phyloP scores from a whole-genome alignment of 2,329 filamentous ascomycete species.

The Cladosporium oxysporum region DNA sequence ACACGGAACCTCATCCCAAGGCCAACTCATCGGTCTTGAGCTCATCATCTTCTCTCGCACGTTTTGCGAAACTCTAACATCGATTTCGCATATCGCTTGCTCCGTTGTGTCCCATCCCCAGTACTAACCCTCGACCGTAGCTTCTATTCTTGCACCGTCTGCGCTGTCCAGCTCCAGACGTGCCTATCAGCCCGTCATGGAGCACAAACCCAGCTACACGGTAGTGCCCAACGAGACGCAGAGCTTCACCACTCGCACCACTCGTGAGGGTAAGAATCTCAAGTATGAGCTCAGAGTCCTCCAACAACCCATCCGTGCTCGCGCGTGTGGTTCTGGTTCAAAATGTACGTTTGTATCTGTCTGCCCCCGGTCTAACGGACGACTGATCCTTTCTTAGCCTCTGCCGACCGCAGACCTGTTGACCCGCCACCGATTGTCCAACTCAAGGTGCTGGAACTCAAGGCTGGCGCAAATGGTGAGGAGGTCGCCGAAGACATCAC shows the following conservation, averaged over 20 bases:
- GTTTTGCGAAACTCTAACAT: slow-evolving; percentile 4
- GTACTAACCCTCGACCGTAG: slow-evolving; percentile 4
- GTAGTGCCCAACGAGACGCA: slow-evolving; percentile 61
- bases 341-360: slow-evolving; percentile 69
- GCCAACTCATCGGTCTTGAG: slow-evolving; percentile 15
- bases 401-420: slow-evolving; percentile 85
- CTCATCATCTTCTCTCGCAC: slow-evolving; percentile 7
- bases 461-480: slow-evolving; percentile 45
- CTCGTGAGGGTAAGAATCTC: slow-evolving; percentile 73
- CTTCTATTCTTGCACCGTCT: background rate
- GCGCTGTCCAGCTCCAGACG: slow-evolving; percentile 1
- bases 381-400: slow-evolving; percentile 53
- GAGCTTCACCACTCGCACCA: slow-evolving; percentile 58
- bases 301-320: slow-evolving; percentile 90
- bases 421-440: slow-evolving; percentile 94
- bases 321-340: slow-evolving; percentile 91
- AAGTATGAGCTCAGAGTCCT: slow-evolving; percentile 83
- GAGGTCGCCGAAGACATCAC: slow-evolving; percentile 71
- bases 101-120: background rate
- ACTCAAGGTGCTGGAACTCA: slow-evolving; percentile 78
- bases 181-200: slow-evolving; percentile 19
- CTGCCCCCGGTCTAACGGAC: background rate
- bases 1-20: slow-evolving; percentile 19
- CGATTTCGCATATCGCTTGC: background rate
- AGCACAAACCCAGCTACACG: slow-evolving; percentile 25